phyloP scores from a whole-genome alignment of 2,329 filamentous ascomycete genomes.

The Sporothrix pallida region DNA sequence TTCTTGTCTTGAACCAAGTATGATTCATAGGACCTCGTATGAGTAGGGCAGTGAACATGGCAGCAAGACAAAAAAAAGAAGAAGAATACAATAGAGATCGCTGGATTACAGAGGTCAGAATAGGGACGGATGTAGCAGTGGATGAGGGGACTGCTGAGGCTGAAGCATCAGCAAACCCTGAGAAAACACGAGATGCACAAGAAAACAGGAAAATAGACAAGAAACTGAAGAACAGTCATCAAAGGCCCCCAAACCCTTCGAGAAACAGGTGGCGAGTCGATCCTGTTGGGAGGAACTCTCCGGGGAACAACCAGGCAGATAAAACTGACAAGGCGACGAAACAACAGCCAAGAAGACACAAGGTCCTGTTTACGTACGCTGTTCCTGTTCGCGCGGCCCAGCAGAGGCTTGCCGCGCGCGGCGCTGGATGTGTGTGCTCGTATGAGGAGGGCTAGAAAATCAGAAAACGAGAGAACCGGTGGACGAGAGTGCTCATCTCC shows the following conservation, averaged over 20 bases:
- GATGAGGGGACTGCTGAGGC: background rate
- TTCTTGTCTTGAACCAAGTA: background rate
- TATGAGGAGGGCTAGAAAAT: background rate
- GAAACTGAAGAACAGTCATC: background rate
- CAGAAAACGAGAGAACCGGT: background rate
- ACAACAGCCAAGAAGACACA: background rate
- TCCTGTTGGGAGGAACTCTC: background rate
- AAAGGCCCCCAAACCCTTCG: too few relatives aligned
- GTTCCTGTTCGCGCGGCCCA: background rate
- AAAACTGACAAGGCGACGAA: background rate
- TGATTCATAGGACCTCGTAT: constrained; percentile 14
- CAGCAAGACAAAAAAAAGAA: background rate
- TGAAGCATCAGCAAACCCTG: background rate
- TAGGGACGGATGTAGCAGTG: background rate
- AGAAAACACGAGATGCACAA: background rate
- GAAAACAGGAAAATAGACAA: background rate
- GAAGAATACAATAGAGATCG: too few relatives aligned
- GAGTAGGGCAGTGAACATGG: background rate
- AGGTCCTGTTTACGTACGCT: background rate
- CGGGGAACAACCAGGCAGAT: background rate
- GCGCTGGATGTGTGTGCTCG: constrained; percentile 15
- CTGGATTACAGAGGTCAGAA: background rate
- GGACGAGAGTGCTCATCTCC: background rate
- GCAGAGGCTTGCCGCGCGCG: background rate
- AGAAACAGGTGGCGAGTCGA: background rate